Percentiles rank a stretch among this genome's conserved stretches.
These are phyloP conservation scores for Boletus sp. DNA, from an alignment of 1,284 basidiomycete genomes.

Conservation along the genomic window DNA sequence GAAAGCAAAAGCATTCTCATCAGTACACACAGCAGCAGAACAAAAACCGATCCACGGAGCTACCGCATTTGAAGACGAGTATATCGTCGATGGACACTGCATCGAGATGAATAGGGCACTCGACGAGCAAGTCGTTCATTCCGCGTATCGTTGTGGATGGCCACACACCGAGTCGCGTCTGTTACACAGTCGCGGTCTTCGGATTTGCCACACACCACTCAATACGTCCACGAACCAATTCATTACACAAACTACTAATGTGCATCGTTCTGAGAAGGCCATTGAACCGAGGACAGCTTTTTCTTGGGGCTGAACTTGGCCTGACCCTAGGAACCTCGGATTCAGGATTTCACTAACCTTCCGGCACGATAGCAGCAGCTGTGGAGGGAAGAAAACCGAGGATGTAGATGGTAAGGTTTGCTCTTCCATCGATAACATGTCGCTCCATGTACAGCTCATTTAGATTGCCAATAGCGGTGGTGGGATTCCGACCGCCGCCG, in stretches of 20 bases:
- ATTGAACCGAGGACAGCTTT: neutral
- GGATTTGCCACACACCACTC: too few relatives aligned
- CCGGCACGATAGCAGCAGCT: too few relatives aligned
- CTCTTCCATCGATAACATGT: neutral
- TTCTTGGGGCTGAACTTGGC: neutral
- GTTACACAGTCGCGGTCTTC: too few relatives aligned
- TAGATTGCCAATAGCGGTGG: neutral
- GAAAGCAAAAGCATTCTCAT: constrained; percentile 11
- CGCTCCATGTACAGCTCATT: too few relatives aligned
- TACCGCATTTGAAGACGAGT: constrained; percentile 32
- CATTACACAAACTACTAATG: too few relatives aligned
- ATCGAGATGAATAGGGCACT: constrained; percentile 33
- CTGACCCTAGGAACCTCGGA: neutral
- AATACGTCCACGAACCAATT: too few relatives aligned
- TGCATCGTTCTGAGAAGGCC: too few relatives aligned
- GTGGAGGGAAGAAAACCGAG: neutral
- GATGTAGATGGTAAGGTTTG: too few relatives aligned
- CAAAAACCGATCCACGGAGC: constrained; percentile 6
- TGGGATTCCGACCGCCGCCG: too few relatives aligned
- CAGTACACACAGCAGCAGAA: constrained; percentile 10
- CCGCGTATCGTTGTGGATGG: neutral
- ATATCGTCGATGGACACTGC: constrained; percentile 28
- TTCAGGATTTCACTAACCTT: too few relatives aligned
- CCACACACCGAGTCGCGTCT: neutral
- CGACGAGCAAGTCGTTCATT: constrained; percentile 27